phyloP scores from a whole-genome alignment of 2,329 filamentous ascomycete genomes.

The Botryotinia convoluta region DNA sequence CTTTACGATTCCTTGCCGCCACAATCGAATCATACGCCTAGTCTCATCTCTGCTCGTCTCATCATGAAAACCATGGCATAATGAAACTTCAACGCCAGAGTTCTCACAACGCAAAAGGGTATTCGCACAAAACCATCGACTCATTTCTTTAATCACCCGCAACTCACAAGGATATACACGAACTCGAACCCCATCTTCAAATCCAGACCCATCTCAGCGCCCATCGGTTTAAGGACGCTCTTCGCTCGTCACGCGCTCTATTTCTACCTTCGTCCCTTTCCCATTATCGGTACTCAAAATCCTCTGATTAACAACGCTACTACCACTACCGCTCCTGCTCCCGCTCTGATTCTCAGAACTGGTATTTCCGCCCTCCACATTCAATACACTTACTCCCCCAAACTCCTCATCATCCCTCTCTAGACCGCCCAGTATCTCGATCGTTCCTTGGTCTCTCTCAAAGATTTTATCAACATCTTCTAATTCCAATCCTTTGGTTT shows the following conservation, averaged over 20 bases:
- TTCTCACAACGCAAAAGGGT: neutral
- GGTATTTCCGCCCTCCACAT: neutral
- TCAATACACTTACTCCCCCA: neutral
- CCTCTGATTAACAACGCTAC: neutral
- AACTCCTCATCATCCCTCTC: neutral
- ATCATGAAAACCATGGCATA: neutral
- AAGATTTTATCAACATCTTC: conserved; percentile 54
- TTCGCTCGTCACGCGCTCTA: neutral
- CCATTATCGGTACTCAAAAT: no score
- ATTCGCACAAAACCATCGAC: neutral
- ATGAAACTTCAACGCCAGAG: neutral
- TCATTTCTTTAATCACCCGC: neutral
- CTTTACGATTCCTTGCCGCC: neutral
- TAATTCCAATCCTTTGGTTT: conserved; percentile 61
- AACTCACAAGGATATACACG: neutral
- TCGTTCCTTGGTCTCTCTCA: neutral
- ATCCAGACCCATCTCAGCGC: neutral
- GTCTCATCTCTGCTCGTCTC: neutral
- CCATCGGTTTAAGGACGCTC: neutral
- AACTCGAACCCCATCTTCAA: neutral
- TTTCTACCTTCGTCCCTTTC: neutral
- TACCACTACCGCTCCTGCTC: neutral
- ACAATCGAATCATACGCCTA: rapidly evolving
- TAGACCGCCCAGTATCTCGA: no score
- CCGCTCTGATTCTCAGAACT: neutral